Conservation (phyloP, 2,329 filamentous ascomycete species). For the Pestalotiopsis sp. region DNA sequence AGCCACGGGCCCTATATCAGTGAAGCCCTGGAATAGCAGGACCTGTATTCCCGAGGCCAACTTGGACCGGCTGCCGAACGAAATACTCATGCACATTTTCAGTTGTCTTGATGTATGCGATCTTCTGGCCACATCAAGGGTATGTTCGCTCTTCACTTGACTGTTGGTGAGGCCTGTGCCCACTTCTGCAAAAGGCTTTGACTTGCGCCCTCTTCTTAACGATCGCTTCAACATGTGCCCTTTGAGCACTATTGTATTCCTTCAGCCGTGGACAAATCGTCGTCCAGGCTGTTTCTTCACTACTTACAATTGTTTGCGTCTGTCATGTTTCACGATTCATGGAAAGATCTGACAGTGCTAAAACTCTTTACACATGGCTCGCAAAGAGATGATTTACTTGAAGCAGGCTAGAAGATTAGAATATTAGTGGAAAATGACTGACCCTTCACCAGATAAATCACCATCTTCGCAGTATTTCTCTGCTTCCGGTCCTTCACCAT, state of each 20-base stretch:
- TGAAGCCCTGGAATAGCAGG: slow-evolving; percentile 18
- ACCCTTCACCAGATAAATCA: slow-evolving; percentile 54
- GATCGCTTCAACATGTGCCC: no score
- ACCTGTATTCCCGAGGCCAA: slow-evolving; percentile 15
- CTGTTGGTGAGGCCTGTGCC: neutral
- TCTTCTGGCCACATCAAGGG: slow-evolving; percentile 57
- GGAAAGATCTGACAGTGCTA: neutral
- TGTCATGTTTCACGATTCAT: no score
- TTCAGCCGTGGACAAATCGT: neutral
- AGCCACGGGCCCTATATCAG: neutral
- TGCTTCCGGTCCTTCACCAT: slow-evolving; percentile 67
- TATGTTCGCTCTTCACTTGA: slow-evolving; percentile 37
- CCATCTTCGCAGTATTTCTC: slow-evolving; percentile 62
- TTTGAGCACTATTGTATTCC: neutral
- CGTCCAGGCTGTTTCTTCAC: neutral
- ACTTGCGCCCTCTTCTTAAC: no score
- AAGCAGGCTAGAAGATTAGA: no score
- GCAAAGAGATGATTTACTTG: no score
- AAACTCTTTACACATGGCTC: neutral
- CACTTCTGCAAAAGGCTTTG: no score
- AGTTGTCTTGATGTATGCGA: slow-evolving; percentile 60
- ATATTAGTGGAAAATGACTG: neutral
- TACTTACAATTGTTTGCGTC: neutral
- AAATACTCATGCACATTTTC: slow-evolving; percentile 58
- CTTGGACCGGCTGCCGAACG: slow-evolving; percentile 53